Percentiles rank a stretch among this genome's conserved stretches.
Conservation (phyloP, 75 land plant species). For the Azolla pinnata region DNA sequence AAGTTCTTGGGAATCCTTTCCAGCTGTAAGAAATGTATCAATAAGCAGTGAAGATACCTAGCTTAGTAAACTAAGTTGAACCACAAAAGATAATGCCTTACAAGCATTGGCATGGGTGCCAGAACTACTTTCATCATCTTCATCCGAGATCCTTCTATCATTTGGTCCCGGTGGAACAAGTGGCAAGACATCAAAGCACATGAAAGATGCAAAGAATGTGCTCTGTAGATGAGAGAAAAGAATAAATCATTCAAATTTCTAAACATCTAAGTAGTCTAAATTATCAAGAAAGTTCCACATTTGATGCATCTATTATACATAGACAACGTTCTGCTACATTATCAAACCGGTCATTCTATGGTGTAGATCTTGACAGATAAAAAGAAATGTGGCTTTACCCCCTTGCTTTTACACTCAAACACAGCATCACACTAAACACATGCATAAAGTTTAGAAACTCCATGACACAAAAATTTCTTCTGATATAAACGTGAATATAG, state of each 20-base stretch:
- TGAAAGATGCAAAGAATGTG: conserved; percentile 95
- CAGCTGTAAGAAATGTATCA: conserved; percentile 38
- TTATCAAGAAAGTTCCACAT: background rate
- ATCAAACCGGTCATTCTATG: background rate
- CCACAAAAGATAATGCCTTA: too few species aligned
- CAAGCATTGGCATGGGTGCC: background rate
- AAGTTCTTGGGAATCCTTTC: conserved; percentile 58
- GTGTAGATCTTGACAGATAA: too few species aligned
- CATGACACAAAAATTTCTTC: too few species aligned
- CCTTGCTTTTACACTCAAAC: too few species aligned
- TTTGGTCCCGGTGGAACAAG: conserved; percentile 61
- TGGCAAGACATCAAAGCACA: conserved; percentile 97
- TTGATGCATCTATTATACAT: background rate
- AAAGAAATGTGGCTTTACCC: too few species aligned
- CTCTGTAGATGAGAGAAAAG: conserved; percentile 50
- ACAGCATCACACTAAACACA: too few species aligned
- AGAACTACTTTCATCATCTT: conserved; percentile 46
- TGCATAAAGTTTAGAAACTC: too few species aligned
- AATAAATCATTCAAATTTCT: conserved; percentile 1
- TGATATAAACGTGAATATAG: too few species aligned
- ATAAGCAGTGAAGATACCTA: conserved; percentile 4
- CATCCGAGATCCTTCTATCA: conserved; percentile 33
- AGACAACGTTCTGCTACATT: background rate
- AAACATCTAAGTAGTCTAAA: background rate
- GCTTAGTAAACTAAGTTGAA: conserved; percentile 1